These are phyloP conservation scores for Malassezia yamatoensis DNA, from an alignment of 1,284 basidiomycete species.

Conservation along the genomic window DNA sequence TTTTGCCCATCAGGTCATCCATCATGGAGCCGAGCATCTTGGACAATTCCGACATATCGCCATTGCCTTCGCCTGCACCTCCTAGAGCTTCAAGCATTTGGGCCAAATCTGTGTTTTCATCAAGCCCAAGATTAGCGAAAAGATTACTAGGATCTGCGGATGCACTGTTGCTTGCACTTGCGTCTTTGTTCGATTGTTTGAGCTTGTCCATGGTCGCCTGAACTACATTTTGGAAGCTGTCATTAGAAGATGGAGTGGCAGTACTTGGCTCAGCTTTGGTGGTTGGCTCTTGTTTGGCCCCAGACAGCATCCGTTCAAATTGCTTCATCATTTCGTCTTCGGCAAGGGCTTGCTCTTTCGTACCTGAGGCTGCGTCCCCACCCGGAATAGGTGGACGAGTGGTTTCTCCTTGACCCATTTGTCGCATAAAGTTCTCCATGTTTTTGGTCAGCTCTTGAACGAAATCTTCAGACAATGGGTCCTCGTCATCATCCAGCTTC, in stretches of 20 bases:
- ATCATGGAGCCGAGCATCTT: conserved; percentile 81
- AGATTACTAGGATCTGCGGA: conserved; percentile 49
- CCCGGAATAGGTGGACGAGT: not conserved
- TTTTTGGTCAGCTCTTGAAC: conserved; percentile 64
- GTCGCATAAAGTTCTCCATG: conserved; percentile 75
- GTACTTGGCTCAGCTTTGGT: not conserved
- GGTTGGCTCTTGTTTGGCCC: not conserved
- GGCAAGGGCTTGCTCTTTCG: conserved; percentile 17
- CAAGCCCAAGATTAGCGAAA: conserved; percentile 48
- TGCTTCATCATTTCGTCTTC: conserved; percentile 45
- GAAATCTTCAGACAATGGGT: conserved; percentile 52
- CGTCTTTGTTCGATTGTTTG: conserved; percentile 53
- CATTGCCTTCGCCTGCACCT: conserved; percentile 32
- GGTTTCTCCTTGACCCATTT: conserved; percentile 50
- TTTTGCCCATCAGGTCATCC: conserved; percentile 85
- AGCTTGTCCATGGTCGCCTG: conserved; percentile 69
- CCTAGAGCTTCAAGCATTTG: conserved; percentile 49
- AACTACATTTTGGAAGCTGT: conserved; percentile 64
- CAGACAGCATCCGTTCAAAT: conserved; percentile 43
- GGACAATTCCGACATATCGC: conserved; percentile 52
- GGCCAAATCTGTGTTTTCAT: conserved; percentile 46
- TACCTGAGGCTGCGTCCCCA: not conserved
- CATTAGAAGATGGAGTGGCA: not conserved
- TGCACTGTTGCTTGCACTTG: not conserved
- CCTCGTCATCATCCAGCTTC: conserved; percentile 30